Conservation (phyloP, 2,329 filamentous ascomycete species). For the Colletotrichum aenigma region DNA sequence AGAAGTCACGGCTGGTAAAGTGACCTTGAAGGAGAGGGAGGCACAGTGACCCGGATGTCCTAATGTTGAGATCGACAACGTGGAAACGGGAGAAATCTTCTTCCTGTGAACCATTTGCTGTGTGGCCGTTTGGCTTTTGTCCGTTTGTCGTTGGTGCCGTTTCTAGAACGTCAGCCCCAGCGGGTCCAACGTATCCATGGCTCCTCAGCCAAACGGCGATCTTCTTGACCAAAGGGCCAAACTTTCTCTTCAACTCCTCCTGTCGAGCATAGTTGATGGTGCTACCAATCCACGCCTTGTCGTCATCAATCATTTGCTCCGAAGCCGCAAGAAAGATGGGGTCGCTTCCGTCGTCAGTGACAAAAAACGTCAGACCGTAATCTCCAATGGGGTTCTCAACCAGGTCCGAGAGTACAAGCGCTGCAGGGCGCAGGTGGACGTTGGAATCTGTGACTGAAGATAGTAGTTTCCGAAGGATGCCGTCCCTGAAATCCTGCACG, state of each 20-base stretch:
- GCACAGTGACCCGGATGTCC: slow-evolving; percentile 34
- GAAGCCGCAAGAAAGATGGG: slow-evolving; percentile 35
- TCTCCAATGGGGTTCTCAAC: slow-evolving; percentile 33
- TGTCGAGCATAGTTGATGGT: slow-evolving; percentile 36
- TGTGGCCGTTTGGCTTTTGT: background rate
- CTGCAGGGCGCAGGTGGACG: slow-evolving; percentile 32
- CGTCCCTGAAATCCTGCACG: slow-evolving; percentile 26
- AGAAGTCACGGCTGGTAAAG: slow-evolving; percentile 30
- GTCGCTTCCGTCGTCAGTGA: slow-evolving; percentile 26
- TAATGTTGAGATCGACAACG: slow-evolving; percentile 38
- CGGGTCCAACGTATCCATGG: slow-evolving; percentile 35
- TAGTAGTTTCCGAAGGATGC: slow-evolving; percentile 31
- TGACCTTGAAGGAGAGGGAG: slow-evolving; percentile 32
- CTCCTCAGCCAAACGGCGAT: slow-evolving; percentile 30
- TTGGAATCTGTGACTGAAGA: slow-evolving; percentile 33
- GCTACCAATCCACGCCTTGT: slow-evolving; percentile 36
- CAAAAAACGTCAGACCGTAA: slow-evolving; percentile 38
- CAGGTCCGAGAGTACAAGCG: slow-evolving; percentile 34
- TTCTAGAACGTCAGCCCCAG: slow-evolving; percentile 36
- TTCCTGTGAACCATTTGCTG: background rate
- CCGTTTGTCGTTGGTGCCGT: slow-evolving; percentile 16
- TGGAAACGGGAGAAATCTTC: slow-evolving; percentile 22
- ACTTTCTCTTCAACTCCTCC: slow-evolving; percentile 28
- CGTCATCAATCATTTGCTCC: slow-evolving; percentile 35
- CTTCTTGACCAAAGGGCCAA: slow-evolving; percentile 24